These are phyloP conservation scores for Trichodelitschia bisporula DNA, from an alignment of 495 filamentous ascomycete species.

Conservation along the genomic window DNA sequence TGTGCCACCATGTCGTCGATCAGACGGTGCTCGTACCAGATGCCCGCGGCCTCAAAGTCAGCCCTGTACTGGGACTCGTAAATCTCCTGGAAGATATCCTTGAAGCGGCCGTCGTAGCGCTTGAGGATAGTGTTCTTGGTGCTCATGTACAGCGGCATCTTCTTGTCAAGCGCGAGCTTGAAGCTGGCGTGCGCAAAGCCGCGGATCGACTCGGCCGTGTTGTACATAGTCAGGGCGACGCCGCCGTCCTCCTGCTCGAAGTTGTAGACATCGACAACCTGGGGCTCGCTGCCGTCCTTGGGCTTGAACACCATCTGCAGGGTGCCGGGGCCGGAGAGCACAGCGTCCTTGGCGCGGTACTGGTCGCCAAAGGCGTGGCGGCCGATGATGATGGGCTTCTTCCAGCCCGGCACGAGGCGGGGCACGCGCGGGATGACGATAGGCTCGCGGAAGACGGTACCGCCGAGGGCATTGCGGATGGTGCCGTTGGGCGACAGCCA, in stretches of 20 bases:
- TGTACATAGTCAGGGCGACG: slow-evolving; percentile 86
- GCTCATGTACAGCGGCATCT: slow-evolving; percentile 85
- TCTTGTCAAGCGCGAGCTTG: slow-evolving; percentile 76
- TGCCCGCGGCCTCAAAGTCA: slow-evolving; percentile 68
- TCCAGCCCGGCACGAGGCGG: slow-evolving; percentile 86
- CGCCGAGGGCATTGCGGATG: slow-evolving; percentile 83
- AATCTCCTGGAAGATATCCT: slow-evolving; percentile 97
- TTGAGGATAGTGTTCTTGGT: slow-evolving; percentile 99
- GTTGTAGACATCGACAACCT: slow-evolving; percentile 72
- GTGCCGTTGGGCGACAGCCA: slow-evolving; percentile 97
- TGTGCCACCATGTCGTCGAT: slow-evolving; percentile 99
- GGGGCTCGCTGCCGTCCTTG: slow-evolving; percentile 49
- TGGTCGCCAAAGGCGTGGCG: slow-evolving; percentile 97
- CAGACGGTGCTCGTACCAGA: slow-evolving; percentile 98
- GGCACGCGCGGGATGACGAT: slow-evolving; percentile 88
- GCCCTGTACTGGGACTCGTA: slow-evolving; percentile 71
- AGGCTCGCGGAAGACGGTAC: slow-evolving; percentile 94
- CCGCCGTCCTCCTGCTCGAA: slow-evolving; percentile 55
- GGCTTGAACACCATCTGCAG: slow-evolving; percentile 89
- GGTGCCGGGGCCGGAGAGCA: slow-evolving; percentile 58
- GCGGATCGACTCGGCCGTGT: slow-evolving; percentile 80
- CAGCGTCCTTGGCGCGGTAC: slow-evolving; percentile 82
- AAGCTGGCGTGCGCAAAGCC: slow-evolving; percentile 92
- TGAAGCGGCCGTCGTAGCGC: slow-evolving; percentile 94
- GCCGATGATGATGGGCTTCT: slow-evolving; percentile 94